Base-by-base conservation (phyloP, 345 rosid species). In the Abelmoschus esculentus region DNA sequence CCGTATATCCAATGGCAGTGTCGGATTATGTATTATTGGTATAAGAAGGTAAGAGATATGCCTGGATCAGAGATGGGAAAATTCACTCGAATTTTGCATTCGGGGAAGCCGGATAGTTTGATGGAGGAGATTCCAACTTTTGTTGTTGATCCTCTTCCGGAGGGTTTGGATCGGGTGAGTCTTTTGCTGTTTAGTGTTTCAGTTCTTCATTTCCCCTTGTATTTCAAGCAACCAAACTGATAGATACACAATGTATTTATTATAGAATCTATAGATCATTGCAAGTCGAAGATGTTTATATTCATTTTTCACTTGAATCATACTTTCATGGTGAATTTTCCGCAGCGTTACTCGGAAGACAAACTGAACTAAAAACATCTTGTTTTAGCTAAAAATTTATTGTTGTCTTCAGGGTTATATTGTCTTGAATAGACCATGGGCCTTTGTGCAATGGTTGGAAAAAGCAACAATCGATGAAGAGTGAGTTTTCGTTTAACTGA, bases 1-100 rank as follows among this genome's bases (percentile, higher is more conserved):
- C 78, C 87, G 6, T 89, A 89, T 73, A 89, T 89, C 76, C 86
- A 89, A 73, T 89, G 96, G 96, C 96, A 89, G 75, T 87, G 87
- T 75, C 82, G 90, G 69, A 83, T 89, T 42, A 89, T 87, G 92
- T 84, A 84, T 55, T 89, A 87, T 49, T 89, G 92, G 92, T 89
- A 86, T 78, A 89, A 83, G 83, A 84, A 78, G 75, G 78, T 80
- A 36, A 86, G 75, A 73, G 85, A 84, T 70, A 72, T 80, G 86
- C 90, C 90, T 2, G 83, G 92, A 64, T 89, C 92, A 13, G 96
- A 87, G 66, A 85, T 89, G 96, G 96, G 96, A 15, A 77, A 86
- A 66, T 89, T 89, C 70, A 87, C 92, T 11, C 83, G 96, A 63
- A 65, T 89, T 72, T 71, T 89, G 87, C 96, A 89, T 80, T 89